Evolutionary conservation across 2,329 filamentous ascomycete species (phyloP), one percentile per base, ranked within the genome.

Genomic region (Cryphonectria carpinicola): DNA sequence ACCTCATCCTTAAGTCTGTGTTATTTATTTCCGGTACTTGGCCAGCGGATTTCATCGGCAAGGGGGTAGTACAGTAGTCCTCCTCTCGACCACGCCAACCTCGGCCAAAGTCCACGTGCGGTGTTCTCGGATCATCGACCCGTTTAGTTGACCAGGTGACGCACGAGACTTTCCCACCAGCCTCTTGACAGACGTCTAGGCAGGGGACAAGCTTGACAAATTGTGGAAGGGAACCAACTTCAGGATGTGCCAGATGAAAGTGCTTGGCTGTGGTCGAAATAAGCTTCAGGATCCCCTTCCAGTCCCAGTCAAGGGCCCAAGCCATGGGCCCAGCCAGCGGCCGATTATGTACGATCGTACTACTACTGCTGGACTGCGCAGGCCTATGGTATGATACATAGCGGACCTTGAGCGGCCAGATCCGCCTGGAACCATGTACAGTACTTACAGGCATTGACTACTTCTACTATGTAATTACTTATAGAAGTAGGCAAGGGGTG

Each of bases 251-350:
- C 19, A 17, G 7, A 32, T 35, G 32, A 2, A 11, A 28, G 28
- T 65, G 32, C 22, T 39, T 32, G 13, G 28, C 32, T 70, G 69
- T 52, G 49, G 69, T 70, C 52, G 46, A 61, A 71, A 68, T 71
- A 71, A 71, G 66, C 69, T 68, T 71, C 69, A 65, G 52, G 39
- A 65, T 68, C 61, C 49, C 49, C 66, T 7, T 3, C 8, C 32
- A 32, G 3, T 32, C 32, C 32, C 32, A 32, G 32, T 32, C 32
- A 32, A 32, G 32, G 32, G 32, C 32, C 49, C 46, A 52, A 14
- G 49, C 22, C 49, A 54, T 25, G n/a, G 17, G 43, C n/a, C 52
- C 52, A 56, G 25, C 46, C 46, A n/a, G n/a, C 52, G 28, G 52
- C 25, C 52, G n/a, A 28, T 28, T 14, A 49, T 49, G 6, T 19